Conservation (phyloP, 495 filamentous ascomycete species). For the Aspergillus panamensis region DNA sequence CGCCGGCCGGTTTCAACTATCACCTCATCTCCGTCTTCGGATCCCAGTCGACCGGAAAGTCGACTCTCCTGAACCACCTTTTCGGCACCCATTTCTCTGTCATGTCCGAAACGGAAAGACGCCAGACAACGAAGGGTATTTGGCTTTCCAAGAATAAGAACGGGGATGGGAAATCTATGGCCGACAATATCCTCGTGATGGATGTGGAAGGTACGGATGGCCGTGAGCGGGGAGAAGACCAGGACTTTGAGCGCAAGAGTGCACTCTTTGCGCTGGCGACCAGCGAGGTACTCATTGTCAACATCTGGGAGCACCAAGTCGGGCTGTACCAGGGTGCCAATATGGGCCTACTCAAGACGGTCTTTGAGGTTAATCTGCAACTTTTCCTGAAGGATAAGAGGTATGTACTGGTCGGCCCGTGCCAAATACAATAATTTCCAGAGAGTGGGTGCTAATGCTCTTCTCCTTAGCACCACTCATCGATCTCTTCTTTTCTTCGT, state of each 20-base stretch:
- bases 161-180: conserved; percentile 59
- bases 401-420: conserved; percentile 46
- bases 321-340: conserved; percentile 97
- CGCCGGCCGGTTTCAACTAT: conserved; percentile 92
- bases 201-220: conserved; percentile 98
- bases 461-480: conserved; percentile 65
- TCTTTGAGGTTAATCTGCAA: conserved; percentile 97
- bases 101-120: conserved; percentile 86
- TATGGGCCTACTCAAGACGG: conserved; percentile 96
- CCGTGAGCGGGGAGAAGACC: conserved; percentile 92
- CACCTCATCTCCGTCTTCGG: conserved; percentile 98
- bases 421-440: background rate
- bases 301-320: conserved; percentile 99
- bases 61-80: conserved; percentile 90
- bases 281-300: conserved; percentile 96
- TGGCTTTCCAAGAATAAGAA: conserved; percentile 97
- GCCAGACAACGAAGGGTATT: conserved; percentile 98
- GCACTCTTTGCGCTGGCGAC: conserved; percentile 95
- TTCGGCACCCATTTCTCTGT: conserved; percentile 96
- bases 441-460: conserved; percentile 23
- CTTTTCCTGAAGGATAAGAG: conserved; percentile 91
- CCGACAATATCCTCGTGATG: conserved; percentile 98
- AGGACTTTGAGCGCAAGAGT: conserved; percentile 98
- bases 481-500: conserved; percentile 97
- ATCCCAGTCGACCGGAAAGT: conserved; percentile 97